These are phyloP conservation scores for Podospora sp. DNA, from an alignment of 495 filamentous ascomycete species.

Conservation along the genomic window DNA sequence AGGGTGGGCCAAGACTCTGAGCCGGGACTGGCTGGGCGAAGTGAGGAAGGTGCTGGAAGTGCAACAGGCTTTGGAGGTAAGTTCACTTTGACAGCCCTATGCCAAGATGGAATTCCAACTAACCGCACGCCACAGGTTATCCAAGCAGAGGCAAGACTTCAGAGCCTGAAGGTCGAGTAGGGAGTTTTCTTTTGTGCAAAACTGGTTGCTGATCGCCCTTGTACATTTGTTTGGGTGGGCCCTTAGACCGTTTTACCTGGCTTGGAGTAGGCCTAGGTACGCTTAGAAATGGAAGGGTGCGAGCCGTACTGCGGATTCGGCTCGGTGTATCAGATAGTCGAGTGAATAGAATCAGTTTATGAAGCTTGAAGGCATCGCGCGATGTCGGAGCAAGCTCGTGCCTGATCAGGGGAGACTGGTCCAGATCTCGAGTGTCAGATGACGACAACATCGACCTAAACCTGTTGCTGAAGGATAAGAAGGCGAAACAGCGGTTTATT, in stretches of 20 bases:
- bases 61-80: conserved; percentile 91
- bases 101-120: neutral
- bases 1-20: conserved; percentile 93
- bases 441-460: too few relatives aligned
- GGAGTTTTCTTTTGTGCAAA: conserved; percentile 18
- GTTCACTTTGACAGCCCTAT: conserved; percentile 31
- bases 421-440: too few relatives aligned
- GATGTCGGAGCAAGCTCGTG: neutral
- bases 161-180: conserved; percentile 61
- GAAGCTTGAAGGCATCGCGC: neutral
- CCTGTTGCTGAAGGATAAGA: too few relatives aligned
- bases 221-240: conserved; percentile 16
- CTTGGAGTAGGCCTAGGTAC: neutral
- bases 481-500: too few relatives aligned
- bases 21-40: conserved; percentile 89
- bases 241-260: conserved; percentile 7
- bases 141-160: conserved; percentile 61
- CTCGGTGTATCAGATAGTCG: conserved; percentile 21
- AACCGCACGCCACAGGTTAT: conserved; percentile 51
- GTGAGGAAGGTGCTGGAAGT: conserved; percentile 88
- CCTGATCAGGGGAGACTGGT: too few relatives aligned
- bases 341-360: conserved; percentile 18
- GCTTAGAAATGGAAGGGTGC: conserved; percentile 3
- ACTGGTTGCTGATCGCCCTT: conserved; percentile 13
- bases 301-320: conserved; percentile 6